phyloP scores from a whole-genome alignment of 2,329 filamentous ascomycete species.

The Cladosporium sp. region DNA sequence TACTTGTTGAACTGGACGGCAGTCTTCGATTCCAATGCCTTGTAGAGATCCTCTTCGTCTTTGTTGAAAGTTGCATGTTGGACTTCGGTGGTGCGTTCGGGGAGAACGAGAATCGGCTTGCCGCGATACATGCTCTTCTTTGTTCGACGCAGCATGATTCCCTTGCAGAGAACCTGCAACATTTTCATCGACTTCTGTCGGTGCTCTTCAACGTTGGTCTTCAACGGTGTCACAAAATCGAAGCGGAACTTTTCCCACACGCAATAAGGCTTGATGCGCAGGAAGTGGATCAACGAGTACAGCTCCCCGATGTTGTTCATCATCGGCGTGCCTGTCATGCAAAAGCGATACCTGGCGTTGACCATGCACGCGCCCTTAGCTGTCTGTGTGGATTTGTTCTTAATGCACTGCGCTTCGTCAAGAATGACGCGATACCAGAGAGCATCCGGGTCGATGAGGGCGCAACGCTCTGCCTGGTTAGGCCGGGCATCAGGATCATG shows the following conservation, averaged over 20 bases:
- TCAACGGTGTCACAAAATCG: conserved; percentile 57
- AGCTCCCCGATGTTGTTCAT: conserved; percentile 83
- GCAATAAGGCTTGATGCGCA: conserved; percentile 74
- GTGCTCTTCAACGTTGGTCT: conserved; percentile 37
- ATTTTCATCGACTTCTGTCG: conserved; percentile 61
- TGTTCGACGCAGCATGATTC: conserved; percentile 77
- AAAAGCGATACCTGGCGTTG: conserved; percentile 65
- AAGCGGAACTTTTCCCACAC: conserved; percentile 62
- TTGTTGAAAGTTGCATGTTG: conserved; percentile 66
- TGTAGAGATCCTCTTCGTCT: conserved; percentile 67
- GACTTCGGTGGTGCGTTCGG: conserved; percentile 62
- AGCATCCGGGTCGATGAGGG: conserved; percentile 52
- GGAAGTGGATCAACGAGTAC: conserved; percentile 74
- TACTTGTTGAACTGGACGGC: conserved; percentile 76
- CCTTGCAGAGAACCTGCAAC: conserved; percentile 74
- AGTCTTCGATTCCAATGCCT: conserved; percentile 64
- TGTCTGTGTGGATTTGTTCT: conserved; percentile 66
- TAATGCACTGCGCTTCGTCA: conserved; percentile 80
- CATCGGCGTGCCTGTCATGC: conserved; percentile 81
- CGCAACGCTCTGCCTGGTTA: conserved; percentile 35
- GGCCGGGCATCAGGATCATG: conserved; percentile 41
- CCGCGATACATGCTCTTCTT: conserved; percentile 80
- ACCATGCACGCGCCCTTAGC: conserved; percentile 62
- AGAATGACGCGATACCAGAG: conserved; percentile 69
- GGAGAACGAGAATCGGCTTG: conserved; percentile 69